phyloP scores from a whole-genome alignment of 768 basidiomycete genomes.

The Podaxis sp. region DNA sequence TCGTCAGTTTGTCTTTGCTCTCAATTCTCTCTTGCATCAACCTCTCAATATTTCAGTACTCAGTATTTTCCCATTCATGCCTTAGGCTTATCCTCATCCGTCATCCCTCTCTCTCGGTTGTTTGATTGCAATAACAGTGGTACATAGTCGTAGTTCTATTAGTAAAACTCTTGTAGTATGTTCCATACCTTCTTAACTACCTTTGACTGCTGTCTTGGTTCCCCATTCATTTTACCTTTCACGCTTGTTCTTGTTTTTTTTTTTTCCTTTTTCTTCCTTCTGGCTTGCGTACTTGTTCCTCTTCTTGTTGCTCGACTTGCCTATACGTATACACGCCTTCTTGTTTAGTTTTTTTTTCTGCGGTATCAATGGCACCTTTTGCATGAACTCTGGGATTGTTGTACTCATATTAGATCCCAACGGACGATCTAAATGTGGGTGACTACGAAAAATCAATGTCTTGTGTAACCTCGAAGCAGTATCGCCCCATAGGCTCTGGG shows the following conservation, averaged over 20 bases:
- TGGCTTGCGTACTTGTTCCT: constrained; percentile 17
- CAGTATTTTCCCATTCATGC: constrained; percentile 2
- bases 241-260: constrained; percentile 20
- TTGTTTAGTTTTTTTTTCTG: neutral
- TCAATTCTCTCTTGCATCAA: constrained; percentile 4
- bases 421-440: neutral
- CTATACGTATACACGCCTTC: neutral
- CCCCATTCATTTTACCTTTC: neutral
- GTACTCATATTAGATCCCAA: neutral
- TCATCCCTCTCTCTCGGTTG: constrained; percentile 12
- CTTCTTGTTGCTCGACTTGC: constrained; percentile 11
- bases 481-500: too few relatives aligned
- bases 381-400: neutral
- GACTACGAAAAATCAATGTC: too few relatives aligned
- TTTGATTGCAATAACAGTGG: constrained; percentile 13
- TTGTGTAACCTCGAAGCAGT: too few relatives aligned
- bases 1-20: constrained; percentile 16
- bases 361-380: neutral
- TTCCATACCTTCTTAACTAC: constrained; percentile 17
- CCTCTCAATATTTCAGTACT: neutral
- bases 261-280: constrained; percentile 20
- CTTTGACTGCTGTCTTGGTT: constrained; percentile 18
- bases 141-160: constrained; percentile 13
- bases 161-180: constrained; percentile 14
- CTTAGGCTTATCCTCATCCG: neutral